Percentiles rank a stretch among this genome's conserved stretches.
phyloP scores from a whole-genome alignment of 2,329 filamentous ascomycete genomes.

The Magnaporthiopsis incrustans region DNA sequence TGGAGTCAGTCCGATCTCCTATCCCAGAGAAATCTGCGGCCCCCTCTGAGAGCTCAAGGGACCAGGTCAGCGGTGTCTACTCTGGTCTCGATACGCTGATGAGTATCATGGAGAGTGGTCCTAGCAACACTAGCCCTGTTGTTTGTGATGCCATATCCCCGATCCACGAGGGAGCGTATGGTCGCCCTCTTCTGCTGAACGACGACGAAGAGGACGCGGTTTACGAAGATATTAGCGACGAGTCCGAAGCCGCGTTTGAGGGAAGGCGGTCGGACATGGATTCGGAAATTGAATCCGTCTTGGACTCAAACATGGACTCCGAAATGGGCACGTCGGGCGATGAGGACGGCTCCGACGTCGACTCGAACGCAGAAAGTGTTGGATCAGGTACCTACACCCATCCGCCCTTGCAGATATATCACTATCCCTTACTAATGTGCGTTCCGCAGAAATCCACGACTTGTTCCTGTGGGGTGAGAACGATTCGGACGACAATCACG shows the following conservation, averaged over 20 bases:
- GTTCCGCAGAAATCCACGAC: not conserved
- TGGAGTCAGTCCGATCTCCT: not conserved
- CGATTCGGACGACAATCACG: not conserved
- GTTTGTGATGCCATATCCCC: too few relatives aligned
- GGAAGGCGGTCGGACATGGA: not conserved
- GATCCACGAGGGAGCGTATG: not conserved
- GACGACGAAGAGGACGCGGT: constrained; percentile 6
- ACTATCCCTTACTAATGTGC: not conserved
- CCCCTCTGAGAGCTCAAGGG: not conserved
- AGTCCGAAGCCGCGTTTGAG: not conserved
- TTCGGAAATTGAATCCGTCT: not conserved
- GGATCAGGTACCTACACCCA: not conserved
- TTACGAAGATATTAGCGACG: not conserved
- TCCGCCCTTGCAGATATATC: not conserved
- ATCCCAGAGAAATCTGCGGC: not conserved
- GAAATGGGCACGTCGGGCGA: not conserved
- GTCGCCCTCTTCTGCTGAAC: not conserved
- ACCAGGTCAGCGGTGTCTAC: not conserved
- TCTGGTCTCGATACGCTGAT: not conserved
- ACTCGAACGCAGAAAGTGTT: not conserved
- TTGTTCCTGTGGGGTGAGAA: not conserved
- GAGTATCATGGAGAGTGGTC: not conserved
- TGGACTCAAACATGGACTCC: not conserved
- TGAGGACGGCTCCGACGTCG: not conserved
- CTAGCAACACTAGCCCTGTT: not conserved